Percentiles rank a stretch among this genome's conserved stretches.
Evolutionary conservation across 176 grass and related monocot species (phyloP).

Genomic region (Triticum timopheevii): DNA sequence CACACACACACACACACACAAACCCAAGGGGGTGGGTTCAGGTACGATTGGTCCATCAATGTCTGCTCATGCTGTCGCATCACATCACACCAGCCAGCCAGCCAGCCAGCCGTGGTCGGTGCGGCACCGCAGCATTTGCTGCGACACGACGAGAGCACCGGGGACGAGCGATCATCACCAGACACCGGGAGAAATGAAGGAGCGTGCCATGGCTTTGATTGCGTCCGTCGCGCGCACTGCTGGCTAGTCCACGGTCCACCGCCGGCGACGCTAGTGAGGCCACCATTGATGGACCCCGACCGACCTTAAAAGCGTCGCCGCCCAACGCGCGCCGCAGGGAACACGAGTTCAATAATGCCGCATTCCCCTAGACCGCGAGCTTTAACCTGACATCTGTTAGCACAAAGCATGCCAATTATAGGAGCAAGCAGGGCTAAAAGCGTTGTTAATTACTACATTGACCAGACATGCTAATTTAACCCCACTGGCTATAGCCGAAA

Average conservation of each 20-base stretch:
- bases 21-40: too few species aligned
- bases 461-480: neutral
- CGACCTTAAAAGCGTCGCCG: slow-evolving; percentile 16
- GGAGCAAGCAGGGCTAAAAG: too few species aligned
- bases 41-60: neutral
- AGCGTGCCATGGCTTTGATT: neutral
- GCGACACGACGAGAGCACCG: neutral
- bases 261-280: neutral
- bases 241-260: neutral
- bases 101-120: neutral
- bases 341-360: slow-evolving; percentile 1
- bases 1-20: too few species aligned
- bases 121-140: neutral
- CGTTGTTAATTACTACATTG: too few species aligned
- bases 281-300: neutral
- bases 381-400: neutral
- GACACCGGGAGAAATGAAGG: neutral
- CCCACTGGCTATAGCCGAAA: neutral
- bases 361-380: neutral
- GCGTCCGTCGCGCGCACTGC: neutral
- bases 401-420: neutral
- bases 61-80: neutral
- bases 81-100: neutral
- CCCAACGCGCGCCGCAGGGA: neutral
- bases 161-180: neutral